Percentiles rank a stretch among this genome's conserved stretches.
phyloP scores from a whole-genome alignment of 805 yeast species.

The Saccharomycopsis babjevae region DNA sequence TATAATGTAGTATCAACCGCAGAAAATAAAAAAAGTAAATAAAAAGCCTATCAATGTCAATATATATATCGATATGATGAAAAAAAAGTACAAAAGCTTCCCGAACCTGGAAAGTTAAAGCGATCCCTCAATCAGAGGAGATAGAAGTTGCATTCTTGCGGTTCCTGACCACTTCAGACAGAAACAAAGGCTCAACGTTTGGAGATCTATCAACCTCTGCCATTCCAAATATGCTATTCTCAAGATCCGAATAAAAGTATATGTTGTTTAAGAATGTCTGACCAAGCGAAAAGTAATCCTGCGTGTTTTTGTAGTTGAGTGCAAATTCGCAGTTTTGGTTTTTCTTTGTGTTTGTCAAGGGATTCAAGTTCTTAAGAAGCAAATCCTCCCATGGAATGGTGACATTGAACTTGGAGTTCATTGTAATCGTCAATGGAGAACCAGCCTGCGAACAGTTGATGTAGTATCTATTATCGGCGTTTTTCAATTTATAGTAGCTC shows the following conservation, averaged over 20 bases:
- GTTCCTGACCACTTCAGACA: not conserved
- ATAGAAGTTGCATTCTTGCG: not conserved
- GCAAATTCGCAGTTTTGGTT: conserved; percentile 16
- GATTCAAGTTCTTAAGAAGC: conserved; percentile 14
- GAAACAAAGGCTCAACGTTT: not conserved
- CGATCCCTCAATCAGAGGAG: too few relatives aligned
- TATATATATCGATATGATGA: too few relatives aligned
- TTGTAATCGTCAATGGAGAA: conserved; percentile 6
- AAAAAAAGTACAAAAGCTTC: too few relatives aligned
- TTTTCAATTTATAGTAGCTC: conserved; percentile 7
- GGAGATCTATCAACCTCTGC: conserved; percentile 1
- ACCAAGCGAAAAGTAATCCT: conserved; percentile 14
- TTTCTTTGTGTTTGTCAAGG: conserved; percentile 10
- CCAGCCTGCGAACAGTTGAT: conserved; percentile 12
- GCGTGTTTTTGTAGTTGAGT: conserved; percentile 13
- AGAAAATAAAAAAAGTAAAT: too few relatives aligned
- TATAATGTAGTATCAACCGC: too few relatives aligned
- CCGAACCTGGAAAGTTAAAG: too few relatives aligned
- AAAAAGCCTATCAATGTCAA: too few relatives aligned
- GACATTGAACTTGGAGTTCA: conserved; percentile 10
- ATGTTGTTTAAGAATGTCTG: conserved; percentile 17
- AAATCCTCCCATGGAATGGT: conserved; percentile 17
- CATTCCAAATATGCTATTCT: conserved; percentile 7
- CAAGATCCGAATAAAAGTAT: conserved; percentile 12
- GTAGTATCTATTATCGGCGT: conserved; percentile 4